Conservation (phyloP, 495 filamentous ascomycete genomes). For the Daldinia loculata region DNA sequence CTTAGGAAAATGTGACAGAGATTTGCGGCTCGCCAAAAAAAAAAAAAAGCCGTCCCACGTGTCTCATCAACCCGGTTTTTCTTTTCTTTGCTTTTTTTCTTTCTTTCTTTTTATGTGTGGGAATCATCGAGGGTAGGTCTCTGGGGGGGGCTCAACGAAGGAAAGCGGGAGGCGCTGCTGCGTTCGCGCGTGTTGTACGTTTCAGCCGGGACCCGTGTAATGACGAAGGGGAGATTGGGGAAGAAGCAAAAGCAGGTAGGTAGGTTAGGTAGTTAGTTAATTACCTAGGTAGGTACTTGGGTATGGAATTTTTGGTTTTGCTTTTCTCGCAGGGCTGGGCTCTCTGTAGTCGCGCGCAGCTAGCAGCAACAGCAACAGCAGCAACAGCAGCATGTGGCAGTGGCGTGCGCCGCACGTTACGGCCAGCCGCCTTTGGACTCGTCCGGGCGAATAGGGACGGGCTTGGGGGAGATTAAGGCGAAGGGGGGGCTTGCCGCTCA, state of each 20-base stretch:
- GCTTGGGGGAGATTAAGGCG: neutral
- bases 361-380: too few relatives aligned
- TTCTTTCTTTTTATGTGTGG: slow-evolving; percentile 14
- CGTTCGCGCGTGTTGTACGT: slow-evolving; percentile 12
- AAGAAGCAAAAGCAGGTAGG: neutral
- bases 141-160: slow-evolving; percentile 8
- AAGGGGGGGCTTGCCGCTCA: neutral
- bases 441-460: slow-evolving; percentile 4
- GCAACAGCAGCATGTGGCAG: slow-evolving; percentile 18
- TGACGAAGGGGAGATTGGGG: slow-evolving; percentile 1
- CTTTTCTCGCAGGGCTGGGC: slow-evolving; percentile 11
- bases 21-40: slow-evolving; percentile 22
- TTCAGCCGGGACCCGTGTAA: slow-evolving; percentile 28
- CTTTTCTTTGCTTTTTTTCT: neutral
- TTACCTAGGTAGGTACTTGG: neutral
- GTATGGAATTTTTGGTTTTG: slow-evolving; percentile 14
- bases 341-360: slow-evolving; percentile 5
- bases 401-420: slow-evolving; percentile 4
- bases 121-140: slow-evolving; percentile 26
- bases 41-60: slow-evolving; percentile 19
- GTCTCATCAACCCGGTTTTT: neutral
- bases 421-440: slow-evolving; percentile 10
- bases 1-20: slow-evolving; percentile 2
- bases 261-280: neutral
- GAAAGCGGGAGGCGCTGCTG: slow-evolving; percentile 30